Evolutionary conservation across 208 protist genomes (phyloP), one percentile per base, ranked within the genome.

Genomic region (Trichomonas tenax): DNA sequence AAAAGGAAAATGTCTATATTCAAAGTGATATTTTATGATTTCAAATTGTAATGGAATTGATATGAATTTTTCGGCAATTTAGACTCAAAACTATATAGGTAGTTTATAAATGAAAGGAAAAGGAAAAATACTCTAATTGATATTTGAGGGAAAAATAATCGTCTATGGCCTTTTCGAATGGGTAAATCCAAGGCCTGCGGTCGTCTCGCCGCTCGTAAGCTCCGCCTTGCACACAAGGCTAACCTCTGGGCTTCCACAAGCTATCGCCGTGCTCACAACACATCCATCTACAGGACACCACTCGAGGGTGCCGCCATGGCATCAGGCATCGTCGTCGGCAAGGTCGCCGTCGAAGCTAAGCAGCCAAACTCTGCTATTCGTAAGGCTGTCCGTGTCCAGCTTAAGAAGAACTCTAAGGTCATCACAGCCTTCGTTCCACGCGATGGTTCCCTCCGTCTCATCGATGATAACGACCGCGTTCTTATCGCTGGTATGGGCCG

Each of bases 361-460:
- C 99, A 99, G 98, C 99, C 99, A 97, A 99, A 99, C 99, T 99
- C 99, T 97, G 99, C 99, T 96, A 99, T 99, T 97, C 99, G 99
- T 98, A 99, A 99, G 98, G 99, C 99, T 98, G 99, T 99, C 90
- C 98, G 99, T 98, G 99, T 99, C 96, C 99, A 84, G 36, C 81
- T 84, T 17, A 84, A 84, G 81, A 84, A 84, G 81, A 84, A 84
- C 81, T 84, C 81, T 6, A 84, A 84, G 36, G 81, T 84, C 34
- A 15, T 84, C 34, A 84, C 81, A 84, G 81, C 81, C 96, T 99
- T 99, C 98, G 99, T 99, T 82, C 99, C 99, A 96, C 98, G 98
- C 93, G 99, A 99, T 98, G 99, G 99, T 99, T 99, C 98, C 97
- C 98, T 99, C 21, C 99, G 99, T 98, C 99, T 99, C 97, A 98